Evolutionary conservation across 805 yeast genomes (phyloP).

Genomic region (Peterozyma xylosa): DNA sequence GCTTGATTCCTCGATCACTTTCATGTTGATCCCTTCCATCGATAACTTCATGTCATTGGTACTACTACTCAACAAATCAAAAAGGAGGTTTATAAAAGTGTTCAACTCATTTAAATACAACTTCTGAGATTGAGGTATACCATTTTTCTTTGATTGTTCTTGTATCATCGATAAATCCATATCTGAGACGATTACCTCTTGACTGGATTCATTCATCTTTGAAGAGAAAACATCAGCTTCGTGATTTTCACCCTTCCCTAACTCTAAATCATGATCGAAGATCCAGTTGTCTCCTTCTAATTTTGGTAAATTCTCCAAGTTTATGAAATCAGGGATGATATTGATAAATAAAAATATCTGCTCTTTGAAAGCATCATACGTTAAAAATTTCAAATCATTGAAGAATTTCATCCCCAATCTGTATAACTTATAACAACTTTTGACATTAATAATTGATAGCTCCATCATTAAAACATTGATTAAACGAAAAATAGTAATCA

Average conservation of each 20-base stretch:
- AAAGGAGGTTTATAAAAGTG: constrained; percentile 9
- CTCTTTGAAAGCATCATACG: constrained; percentile 31
- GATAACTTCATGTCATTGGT: constrained; percentile 7
- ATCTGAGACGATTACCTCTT: constrained; percentile 5
- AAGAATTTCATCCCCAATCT: constrained; percentile 29
- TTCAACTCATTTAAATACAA: constrained; percentile 10
- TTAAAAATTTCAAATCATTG: constrained; percentile 28
- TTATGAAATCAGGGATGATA: constrained; percentile 32
- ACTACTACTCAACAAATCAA: constrained; percentile 12
- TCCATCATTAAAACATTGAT: constrained; percentile 36
- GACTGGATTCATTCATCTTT: not conserved
- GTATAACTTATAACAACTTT: constrained; percentile 28
- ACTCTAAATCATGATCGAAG: constrained; percentile 7
- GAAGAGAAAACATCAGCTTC: not conserved
- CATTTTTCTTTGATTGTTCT: not conserved
- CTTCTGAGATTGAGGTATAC: constrained; percentile 3
- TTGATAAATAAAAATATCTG: constrained; percentile 40
- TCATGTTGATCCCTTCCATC: constrained; percentile 9
- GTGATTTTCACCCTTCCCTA: not conserved
- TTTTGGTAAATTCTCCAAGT: constrained; percentile 18
- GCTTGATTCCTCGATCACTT: constrained; percentile 8
- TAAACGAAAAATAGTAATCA: constrained; percentile 29
- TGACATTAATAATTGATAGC: constrained; percentile 32
- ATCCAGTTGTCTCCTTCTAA: constrained; percentile 20
- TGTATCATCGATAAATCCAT: not conserved